Conservation (phyloP, 1,139 yeast species). For the Trichomonascaceae sp. region DNA sequence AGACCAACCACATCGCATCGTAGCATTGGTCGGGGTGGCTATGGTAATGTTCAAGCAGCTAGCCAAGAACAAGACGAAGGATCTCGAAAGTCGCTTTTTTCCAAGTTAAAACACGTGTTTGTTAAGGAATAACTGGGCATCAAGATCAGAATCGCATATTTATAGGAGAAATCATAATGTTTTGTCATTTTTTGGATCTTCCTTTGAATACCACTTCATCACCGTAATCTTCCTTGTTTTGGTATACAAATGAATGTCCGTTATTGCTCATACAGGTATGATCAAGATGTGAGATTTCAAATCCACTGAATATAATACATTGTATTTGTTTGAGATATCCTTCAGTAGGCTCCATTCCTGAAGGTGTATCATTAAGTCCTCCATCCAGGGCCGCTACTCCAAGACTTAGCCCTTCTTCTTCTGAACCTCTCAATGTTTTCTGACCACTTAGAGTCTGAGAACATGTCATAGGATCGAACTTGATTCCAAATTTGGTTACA, state of each 20-base stretch:
- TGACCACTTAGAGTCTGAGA: slow-evolving; percentile 7
- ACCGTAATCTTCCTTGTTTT: slow-evolving; percentile 2
- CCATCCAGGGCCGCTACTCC: slow-evolving; percentile 8
- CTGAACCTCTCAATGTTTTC: slow-evolving; percentile 4
- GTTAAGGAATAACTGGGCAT: background rate
- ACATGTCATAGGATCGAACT: slow-evolving; percentile 10
- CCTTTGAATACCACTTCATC: slow-evolving; percentile 9
- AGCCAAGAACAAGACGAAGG: slow-evolving; percentile 2
- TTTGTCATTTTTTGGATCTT: background rate
- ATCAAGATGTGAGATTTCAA: slow-evolving; percentile 7
- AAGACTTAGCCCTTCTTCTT: slow-evolving; percentile 12
- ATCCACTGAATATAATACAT: slow-evolving; percentile 12
- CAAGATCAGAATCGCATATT: background rate
- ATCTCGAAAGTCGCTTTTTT: background rate
- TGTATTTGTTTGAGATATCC: slow-evolving; percentile 7
- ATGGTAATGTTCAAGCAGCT: slow-evolving; percentile 33
- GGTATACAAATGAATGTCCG: background rate
- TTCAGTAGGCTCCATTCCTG: slow-evolving; percentile 12
- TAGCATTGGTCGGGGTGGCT: slow-evolving; percentile 37
- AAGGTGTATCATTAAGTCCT: slow-evolving; percentile 17
- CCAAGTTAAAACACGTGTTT: slow-evolving; percentile 13
- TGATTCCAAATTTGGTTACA: background rate
- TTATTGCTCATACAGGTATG: background rate
- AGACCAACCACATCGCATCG: slow-evolving; percentile 25
- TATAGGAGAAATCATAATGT: background rate